Percentiles rank a stretch among this genome's conserved stretches.
These are phyloP conservation scores for Picochlorum sp. DNA, from an alignment of 139 green algal species.

Conservation along the genomic window DNA sequence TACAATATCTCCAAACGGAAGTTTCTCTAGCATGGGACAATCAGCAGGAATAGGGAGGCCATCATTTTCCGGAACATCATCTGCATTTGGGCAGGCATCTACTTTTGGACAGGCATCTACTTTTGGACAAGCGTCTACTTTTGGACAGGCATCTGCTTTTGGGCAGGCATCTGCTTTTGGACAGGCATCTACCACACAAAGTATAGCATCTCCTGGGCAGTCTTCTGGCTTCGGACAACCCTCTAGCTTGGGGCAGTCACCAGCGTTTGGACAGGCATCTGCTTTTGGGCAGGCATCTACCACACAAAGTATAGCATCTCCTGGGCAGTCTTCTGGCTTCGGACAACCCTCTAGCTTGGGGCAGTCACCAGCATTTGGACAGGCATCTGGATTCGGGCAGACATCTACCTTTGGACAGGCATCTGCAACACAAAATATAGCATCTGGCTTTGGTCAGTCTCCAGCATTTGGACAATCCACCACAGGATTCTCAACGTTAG, in stretches of 20 bases:
- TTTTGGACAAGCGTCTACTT: not conserved
- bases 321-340: constrained; percentile 4
- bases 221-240: constrained; percentile 7
- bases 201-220: not conserved
- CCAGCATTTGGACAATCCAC: constrained; percentile 12
- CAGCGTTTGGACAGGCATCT: not conserved
- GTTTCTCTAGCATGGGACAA: constrained; percentile 8
- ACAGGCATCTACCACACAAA: not conserved
- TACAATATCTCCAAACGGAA: not conserved
- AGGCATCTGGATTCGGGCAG: not conserved
- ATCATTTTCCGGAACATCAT: not conserved
- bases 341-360: constrained; percentile 4
- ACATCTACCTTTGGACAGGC: too few species aligned
- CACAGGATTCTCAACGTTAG: not conserved
- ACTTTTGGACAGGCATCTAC: too few species aligned
- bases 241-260: constrained; percentile 3
- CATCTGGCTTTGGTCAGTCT: constrained; percentile 6
- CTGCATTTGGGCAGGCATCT: too few species aligned
- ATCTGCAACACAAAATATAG: too few species aligned
- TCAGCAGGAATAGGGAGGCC: constrained; percentile 5
- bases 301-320: not conserved
- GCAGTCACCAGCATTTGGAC: constrained; percentile 9
- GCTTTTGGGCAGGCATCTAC: not conserved
- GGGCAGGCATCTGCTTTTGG: too few species aligned
- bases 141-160: too few species aligned